Base-by-base conservation (phyloP, 345 rosid genomes). In the Citrus maxima region DNA sequence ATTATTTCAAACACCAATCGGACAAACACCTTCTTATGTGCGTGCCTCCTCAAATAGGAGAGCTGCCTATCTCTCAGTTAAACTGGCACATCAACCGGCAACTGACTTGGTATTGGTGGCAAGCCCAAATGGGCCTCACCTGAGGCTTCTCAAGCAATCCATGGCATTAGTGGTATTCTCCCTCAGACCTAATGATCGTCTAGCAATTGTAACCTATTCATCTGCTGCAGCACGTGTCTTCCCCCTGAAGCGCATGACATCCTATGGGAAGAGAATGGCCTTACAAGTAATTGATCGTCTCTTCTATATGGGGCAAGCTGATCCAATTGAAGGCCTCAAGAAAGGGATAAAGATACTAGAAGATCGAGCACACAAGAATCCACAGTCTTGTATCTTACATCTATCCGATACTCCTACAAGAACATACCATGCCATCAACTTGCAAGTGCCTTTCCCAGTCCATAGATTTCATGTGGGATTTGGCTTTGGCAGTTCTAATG, bases 181-280 rank as follows among this genome's bases (percentile, higher is more conserved):
- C 30, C 91, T 94, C 81, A 84, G 92, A 60, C 86, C 97, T 0
- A 82, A 85, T 56, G 97, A 94, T 62, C 93, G 98, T 79, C 77
- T 94, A 75, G 86, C 98, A 72, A 88, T 94, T 34, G 98, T 94
- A 37, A 90, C 97, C n/a, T 87, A 89, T 86, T 89, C 93, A 70
- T 90, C 97, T 59, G 88, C 93, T 32, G 93, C 95, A 16, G 86
- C 93, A 63, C 92, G 97, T 10, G 91, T 90, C 75, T 93, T 92
- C 75, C 92, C 98, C 16, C 88, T 92, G 62, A 90, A 90, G 84
- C 90, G 98, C 63, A 94, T 94, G 98, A 91, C 97, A 65, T 87
- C 93, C 66, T 87, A 83, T 27, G 98, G 98, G 10, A 94, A 91
- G 81, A 86, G 92, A 27, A 83, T 88, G 1, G 98, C 97, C 42